phyloP scores from a whole-genome alignment of 331 rosid genomes.

The Spiraea crenata region DNA sequence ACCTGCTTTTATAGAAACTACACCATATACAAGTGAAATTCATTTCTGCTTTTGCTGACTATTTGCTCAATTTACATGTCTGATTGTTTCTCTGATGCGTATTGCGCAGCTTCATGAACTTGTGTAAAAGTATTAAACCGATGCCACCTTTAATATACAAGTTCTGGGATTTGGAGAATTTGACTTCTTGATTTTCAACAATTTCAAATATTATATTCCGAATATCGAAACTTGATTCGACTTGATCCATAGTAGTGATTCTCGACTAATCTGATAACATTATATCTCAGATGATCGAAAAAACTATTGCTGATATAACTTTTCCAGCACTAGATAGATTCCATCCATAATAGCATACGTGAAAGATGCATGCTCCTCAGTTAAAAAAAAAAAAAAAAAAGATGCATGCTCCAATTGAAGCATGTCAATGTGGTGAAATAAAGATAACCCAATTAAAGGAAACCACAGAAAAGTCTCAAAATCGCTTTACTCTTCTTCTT shows the following conservation, averaged over 20 bases:
- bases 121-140: not conserved
- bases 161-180: conserved; percentile 1
- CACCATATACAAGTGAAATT: conserved; percentile 1
- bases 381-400: too few relatives aligned
- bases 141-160: conserved; percentile 10
- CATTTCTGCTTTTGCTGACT: not conserved
- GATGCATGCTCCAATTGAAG: too few relatives aligned
- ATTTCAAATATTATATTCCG: not conserved
- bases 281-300: too few relatives aligned
- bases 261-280: not conserved
- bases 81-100: not conserved
- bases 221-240: too few relatives aligned
- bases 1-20: conserved; percentile 3
- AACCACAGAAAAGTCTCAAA: too few relatives aligned
- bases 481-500: too few relatives aligned
- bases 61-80: not conserved
- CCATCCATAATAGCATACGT: too few relatives aligned
- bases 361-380: too few relatives aligned
- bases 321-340: too few relatives aligned
- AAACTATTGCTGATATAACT: too few relatives aligned
- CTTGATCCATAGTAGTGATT: not conserved
- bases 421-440: too few relatives aligned
- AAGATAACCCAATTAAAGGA: too few relatives aligned
- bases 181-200: not conserved
- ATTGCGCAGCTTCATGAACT: not conserved